Evolutionary conservation across 2,329 filamentous ascomycete species (phyloP), one percentile per base, ranked within the genome.

Genomic region (Ophiognomonia clavigignenti-juglandacearum): DNA sequence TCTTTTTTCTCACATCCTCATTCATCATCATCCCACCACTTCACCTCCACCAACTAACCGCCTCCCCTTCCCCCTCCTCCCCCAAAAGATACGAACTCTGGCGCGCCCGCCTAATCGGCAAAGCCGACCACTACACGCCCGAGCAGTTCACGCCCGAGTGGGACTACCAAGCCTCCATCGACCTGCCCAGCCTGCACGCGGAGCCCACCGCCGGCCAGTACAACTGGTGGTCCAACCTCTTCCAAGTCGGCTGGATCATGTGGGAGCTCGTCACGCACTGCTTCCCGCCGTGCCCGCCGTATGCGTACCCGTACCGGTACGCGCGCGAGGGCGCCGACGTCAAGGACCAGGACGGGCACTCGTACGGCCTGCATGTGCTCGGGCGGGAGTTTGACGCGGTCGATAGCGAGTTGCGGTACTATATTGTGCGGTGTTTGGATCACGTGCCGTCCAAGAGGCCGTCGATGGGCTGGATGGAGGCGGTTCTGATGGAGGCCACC

Each of bases 211-310:
- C 40, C 16, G 40, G 27, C 13, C 34, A 43, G 13, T 43, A 35
- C 40, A 6, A 24, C 4, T 43, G 40, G 40, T 43, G 29, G 29
- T 24, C 27, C 8, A 43, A 43, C 29, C 40, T 43, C 27, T 43
- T 10, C 29, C 40, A 43, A 7, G 20, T 43, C 40, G 40, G 40
- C 40, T 24, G 18, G 11, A 16, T 43, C 40, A 43, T 43, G 40
- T 35, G 9, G 19, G 19, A 19, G 16, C 40, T 43, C 29, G 13
- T 43, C 13, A 43, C 40, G 18, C 40, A 35, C 2, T 35, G 19
- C 19, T 24, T 2, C 16, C 40, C 27, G 14, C 40, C 40, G 27
- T 5, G n/a, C 8, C 40, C 40, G 11, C 40, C 40, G 18, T 16
- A 16, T 7, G 29, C 29, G 13, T 35, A 1, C 11, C 27, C 27